Conservation (phyloP, 1,284 basidiomycete genomes). For the Takashimella tepidaria region DNA sequence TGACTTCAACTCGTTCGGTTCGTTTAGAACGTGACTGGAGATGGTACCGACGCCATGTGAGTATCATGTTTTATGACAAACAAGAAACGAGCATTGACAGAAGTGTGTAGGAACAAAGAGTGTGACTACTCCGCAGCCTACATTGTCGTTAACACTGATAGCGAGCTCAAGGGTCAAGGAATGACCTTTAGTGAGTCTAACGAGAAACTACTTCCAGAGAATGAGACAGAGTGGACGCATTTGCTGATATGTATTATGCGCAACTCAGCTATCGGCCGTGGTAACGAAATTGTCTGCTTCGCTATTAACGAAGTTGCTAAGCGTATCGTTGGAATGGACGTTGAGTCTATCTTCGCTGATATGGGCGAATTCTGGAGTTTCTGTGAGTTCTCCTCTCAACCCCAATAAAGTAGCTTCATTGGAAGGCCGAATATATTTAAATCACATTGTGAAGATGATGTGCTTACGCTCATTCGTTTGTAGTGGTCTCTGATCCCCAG, state of each 20-base stretch:
- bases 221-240: not conserved
- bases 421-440: too few relatives aligned
- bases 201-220: too few relatives aligned
- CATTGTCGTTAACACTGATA: constrained; percentile 63
- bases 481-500: constrained; percentile 76
- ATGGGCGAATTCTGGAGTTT: constrained; percentile 63
- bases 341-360: constrained; percentile 73
- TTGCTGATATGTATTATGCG: not conserved
- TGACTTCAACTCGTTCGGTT: constrained; percentile 6
- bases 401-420: too few relatives aligned
- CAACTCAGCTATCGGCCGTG: constrained; percentile 69
- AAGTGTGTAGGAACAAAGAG: constrained; percentile 73
- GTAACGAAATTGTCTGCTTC: constrained; percentile 85
- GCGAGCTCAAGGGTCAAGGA: constrained; percentile 71
- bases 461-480: too few relatives aligned
- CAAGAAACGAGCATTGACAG: not conserved
- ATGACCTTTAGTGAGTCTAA: constrained; percentile 75
- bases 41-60: constrained; percentile 82
- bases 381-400: too few relatives aligned
- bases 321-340: constrained; percentile 75
- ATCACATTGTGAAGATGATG: too few relatives aligned
- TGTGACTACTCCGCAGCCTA: constrained; percentile 95
- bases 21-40: constrained; percentile 58
- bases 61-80: constrained; percentile 8
- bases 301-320: constrained; percentile 73